phyloP scores from a whole-genome alignment of 1,284 basidiomycete species.

The Schizophyllum commune region DNA sequence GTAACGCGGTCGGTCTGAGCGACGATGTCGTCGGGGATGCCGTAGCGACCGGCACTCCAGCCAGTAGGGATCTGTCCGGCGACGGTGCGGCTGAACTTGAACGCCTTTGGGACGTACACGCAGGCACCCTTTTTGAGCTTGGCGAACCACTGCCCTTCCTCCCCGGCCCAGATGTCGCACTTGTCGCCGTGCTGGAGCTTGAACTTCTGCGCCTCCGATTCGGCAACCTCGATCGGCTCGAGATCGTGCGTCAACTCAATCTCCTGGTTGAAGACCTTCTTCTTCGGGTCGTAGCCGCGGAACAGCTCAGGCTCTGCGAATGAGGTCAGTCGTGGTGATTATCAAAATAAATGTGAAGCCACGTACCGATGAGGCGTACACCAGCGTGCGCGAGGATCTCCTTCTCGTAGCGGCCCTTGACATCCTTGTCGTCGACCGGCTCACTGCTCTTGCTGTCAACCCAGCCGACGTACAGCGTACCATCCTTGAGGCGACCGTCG shows the following conservation, averaged over 20 bases:
- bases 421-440: constrained; percentile 98
- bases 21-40: constrained; percentile 96
- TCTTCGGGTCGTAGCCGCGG: constrained; percentile 95
- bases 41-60: constrained; percentile 93
- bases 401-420: constrained; percentile 90
- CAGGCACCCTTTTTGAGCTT: constrained; percentile 99
- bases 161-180: constrained; percentile 89
- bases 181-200: constrained; percentile 96
- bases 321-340: constrained; percentile 9
- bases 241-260: constrained; percentile 95
- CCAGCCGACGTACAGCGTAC: constrained; percentile 93
- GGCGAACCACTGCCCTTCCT: constrained; percentile 91
- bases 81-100: constrained; percentile 91
- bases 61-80: constrained; percentile 97
- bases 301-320: constrained; percentile 88
- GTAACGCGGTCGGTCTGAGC: constrained; percentile 92
- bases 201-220: constrained; percentile 90
- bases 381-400: constrained; percentile 92
- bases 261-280: constrained; percentile 96
- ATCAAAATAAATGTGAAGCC: background rate
- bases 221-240: constrained; percentile 90
- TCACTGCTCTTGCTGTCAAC: constrained; percentile 92
- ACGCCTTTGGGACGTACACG: constrained; percentile 89
- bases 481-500: constrained; percentile 91
- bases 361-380: constrained; percentile 86